Evolutionary conservation across 441 rosid genomes (phyloP).

Genomic region (Viola pubescens): DNA sequence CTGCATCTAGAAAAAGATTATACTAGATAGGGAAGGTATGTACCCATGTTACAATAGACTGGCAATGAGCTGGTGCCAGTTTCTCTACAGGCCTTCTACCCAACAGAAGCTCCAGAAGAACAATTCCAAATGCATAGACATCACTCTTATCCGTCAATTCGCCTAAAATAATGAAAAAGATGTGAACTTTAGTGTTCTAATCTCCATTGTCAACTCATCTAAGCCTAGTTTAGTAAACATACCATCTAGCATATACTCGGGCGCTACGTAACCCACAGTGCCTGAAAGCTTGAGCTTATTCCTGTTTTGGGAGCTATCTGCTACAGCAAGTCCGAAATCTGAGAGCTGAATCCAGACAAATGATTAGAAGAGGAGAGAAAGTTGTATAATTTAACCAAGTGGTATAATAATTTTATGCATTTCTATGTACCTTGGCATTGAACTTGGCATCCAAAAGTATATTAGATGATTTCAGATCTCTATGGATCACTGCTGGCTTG

Average conservation of each 20-base stretch:
- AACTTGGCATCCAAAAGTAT: constrained; percentile 73
- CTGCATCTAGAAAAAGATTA: background rate
- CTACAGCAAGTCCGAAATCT: constrained; percentile 91
- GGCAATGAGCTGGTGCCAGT: constrained; percentile 71
- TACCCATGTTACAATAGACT: constrained; percentile 97
- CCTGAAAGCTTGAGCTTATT: constrained; percentile 80
- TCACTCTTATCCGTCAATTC: constrained; percentile 92
- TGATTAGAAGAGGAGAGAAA: constrained; percentile 7
- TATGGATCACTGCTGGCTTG: constrained; percentile 83
- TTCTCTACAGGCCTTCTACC: constrained; percentile 86
- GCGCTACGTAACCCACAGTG: constrained; percentile 88
- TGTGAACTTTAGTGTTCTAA: background rate
- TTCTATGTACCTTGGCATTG: constrained; percentile 68
- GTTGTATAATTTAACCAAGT: constrained; percentile 6
- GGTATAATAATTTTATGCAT: constrained; percentile 1
- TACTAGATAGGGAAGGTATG: constrained; percentile 4
- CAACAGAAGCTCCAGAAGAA: constrained; percentile 84
- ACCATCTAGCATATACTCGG: constrained; percentile 88
- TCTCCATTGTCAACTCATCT: too few species aligned
- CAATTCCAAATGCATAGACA: constrained; percentile 88
- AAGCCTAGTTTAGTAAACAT: constrained; percentile 14
- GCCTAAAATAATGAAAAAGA: constrained; percentile 29
- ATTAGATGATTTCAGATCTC: constrained; percentile 96
- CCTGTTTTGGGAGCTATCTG: constrained; percentile 54
- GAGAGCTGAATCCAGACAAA: constrained; percentile 52